phyloP scores from a whole-genome alignment of 2,329 filamentous ascomycete genomes.

The Microcyclospora pomicola region DNA sequence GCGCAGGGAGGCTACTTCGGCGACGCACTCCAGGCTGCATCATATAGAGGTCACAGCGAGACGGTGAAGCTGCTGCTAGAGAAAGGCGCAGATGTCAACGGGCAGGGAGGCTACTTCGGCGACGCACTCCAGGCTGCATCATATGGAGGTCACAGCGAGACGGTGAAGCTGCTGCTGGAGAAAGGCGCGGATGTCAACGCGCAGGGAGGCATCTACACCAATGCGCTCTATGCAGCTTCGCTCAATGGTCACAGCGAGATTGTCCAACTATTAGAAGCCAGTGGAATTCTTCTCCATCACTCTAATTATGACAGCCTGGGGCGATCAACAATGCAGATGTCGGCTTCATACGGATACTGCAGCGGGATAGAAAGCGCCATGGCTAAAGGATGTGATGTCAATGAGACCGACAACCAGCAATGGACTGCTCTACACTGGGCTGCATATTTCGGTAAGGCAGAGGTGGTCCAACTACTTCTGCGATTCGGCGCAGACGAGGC shows the following conservation, averaged over 20 bases:
- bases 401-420: too few relatives aligned
- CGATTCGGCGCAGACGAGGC: too few relatives aligned
- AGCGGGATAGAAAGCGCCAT: too few relatives aligned
- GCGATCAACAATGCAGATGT: too few relatives aligned
- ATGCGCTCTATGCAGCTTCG: conserved; percentile 11
- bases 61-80: conserved; percentile 4
- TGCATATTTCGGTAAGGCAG: too few relatives aligned
- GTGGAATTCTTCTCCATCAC: conserved; percentile 11
- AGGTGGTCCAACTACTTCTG: too few relatives aligned
- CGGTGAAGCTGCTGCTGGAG: conserved; percentile 14
- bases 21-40: not conserved
- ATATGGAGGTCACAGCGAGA: conserved; percentile 6
- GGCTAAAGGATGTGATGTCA: too few relatives aligned
- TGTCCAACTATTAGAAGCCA: conserved; percentile 13
- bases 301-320: too few relatives aligned
- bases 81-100: conserved; percentile 6
- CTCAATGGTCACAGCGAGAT: conserved; percentile 8
- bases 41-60: too few relatives aligned
- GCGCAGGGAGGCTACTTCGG: conserved; percentile 6
- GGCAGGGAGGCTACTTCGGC: conserved; percentile 5
- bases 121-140: conserved; percentile 9
- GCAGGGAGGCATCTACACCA: conserved; percentile 9
- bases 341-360: too few relatives aligned
- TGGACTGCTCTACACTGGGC: too few relatives aligned
- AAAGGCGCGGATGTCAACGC: conserved; percentile 14